Evolutionary conservation across 768 basidiomycete genomes (phyloP).

Genomic region (Lentinula aciculospora): DNA sequence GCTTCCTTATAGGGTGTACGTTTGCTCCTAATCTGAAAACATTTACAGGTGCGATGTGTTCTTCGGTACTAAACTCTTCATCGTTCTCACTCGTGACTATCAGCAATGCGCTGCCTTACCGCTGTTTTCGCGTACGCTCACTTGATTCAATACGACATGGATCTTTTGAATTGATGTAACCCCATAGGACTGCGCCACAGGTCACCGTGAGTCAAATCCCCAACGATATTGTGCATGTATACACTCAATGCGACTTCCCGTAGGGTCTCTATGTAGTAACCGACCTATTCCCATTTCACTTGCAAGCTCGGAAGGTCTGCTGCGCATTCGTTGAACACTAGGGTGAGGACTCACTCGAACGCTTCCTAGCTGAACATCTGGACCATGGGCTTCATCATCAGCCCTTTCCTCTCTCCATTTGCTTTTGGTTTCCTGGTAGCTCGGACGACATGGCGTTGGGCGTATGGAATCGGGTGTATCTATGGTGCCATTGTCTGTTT

Average conservation of each 20-base stretch:
- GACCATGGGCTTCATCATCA: conserved; percentile 71
- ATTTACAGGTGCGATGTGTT: conserved; percentile 39
- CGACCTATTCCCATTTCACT: conserved; percentile 64
- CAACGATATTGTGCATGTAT: not conserved
- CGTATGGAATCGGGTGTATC: conserved; percentile 60
- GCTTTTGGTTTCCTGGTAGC: conserved; percentile 66
- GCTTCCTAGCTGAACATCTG: conserved; percentile 51
- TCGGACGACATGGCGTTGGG: conserved; percentile 55
- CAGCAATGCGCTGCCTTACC: conserved; percentile 53
- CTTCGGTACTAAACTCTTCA: not conserved
- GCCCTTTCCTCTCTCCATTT: conserved; percentile 61
- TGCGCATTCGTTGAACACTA: not conserved
- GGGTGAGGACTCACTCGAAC: not conserved
- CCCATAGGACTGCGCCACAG: conserved; percentile 49
- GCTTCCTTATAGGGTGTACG: conserved; percentile 53
- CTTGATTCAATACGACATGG: not conserved
- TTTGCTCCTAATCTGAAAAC: conserved; percentile 52
- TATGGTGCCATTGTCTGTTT: conserved; percentile 50
- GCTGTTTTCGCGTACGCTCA: conserved; percentile 47
- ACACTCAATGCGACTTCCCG: not conserved
- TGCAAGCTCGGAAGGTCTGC: conserved; percentile 57
- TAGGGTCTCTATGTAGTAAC: conserved; percentile 57
- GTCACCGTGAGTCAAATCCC: conserved; percentile 37
- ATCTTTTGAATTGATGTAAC: not conserved
- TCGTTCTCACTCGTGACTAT: not conserved